phyloP scores from a whole-genome alignment of 1,139 yeast genomes.

The Tardiomyces depauwii region DNA sequence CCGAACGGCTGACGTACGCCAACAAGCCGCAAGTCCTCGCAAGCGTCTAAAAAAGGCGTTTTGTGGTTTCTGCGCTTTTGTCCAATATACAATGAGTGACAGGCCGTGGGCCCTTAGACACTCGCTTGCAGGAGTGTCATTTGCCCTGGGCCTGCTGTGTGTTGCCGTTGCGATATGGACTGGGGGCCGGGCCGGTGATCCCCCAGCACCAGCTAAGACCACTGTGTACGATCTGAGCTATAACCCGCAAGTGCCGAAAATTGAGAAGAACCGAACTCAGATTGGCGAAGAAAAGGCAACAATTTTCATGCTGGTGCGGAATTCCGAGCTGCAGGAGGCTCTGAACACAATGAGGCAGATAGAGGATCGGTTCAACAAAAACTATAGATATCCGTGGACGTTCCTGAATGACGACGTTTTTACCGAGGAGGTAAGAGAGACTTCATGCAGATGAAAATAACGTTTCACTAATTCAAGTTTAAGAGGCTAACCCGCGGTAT shows the following conservation, averaged over 20 bases:
- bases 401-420: slow-evolving; percentile 79
- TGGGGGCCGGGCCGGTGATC: background rate
- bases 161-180: background rate
- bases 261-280: slow-evolving; percentile 23
- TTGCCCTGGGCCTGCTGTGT: background rate
- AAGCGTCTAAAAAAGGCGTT: no score
- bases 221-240: slow-evolving; percentile 10
- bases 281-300: slow-evolving; percentile 48
- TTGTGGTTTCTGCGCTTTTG: no score
- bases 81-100: background rate
- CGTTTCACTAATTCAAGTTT: slow-evolving; percentile 25
- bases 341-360: slow-evolving; percentile 53
- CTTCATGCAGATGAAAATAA: no score
- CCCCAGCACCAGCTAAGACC: background rate
- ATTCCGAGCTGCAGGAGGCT: slow-evolving; percentile 53
- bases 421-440: slow-evolving; percentile 31
- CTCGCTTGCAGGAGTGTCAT: background rate
- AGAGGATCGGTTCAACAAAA: slow-evolving; percentile 46
- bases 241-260: slow-evolving; percentile 12
- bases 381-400: slow-evolving; percentile 67
- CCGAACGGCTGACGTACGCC: no score
- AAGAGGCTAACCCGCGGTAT: slow-evolving; percentile 53
- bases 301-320: slow-evolving; percentile 61
- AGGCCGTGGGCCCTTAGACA: background rate
- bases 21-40: no score